Percentiles rank a stretch among this genome's conserved stretches.
These are phyloP conservation scores for Nitzschia sp. DNA, from an alignment of 108 stramenopile species.

Conservation along the genomic window DNA sequence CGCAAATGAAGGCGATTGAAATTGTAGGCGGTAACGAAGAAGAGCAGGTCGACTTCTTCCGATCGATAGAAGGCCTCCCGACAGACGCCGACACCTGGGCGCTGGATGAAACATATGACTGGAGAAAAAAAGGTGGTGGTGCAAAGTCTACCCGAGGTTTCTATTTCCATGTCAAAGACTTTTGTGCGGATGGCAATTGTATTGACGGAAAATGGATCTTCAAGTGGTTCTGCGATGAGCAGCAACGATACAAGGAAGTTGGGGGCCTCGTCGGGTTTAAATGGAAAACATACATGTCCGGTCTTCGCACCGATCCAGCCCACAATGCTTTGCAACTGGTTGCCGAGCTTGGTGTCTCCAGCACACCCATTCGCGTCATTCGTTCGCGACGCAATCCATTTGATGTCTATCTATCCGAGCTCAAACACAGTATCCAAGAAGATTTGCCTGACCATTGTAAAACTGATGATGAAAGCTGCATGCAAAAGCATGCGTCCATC, in stretches of 20 bases:
- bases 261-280: constrained; percentile 13
- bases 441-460: constrained; percentile 15
- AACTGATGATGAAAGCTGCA: neutral
- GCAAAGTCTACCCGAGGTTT: neutral
- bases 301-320: neutral
- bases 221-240: constrained; percentile 19
- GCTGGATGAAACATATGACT: neutral
- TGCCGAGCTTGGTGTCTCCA: neutral
- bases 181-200: constrained; percentile 15
- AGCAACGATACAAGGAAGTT: constrained; percentile 14
- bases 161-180: constrained; percentile 1
- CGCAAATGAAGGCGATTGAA: constrained; percentile 17
- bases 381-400: constrained; percentile 10
- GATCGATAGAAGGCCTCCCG: constrained; percentile 1
- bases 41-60: neutral
- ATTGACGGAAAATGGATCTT: constrained; percentile 10
- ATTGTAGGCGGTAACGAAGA: constrained; percentile 12
- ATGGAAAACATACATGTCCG: constrained; percentile 8
- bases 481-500: constrained; percentile 5
- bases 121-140: constrained; percentile 11
- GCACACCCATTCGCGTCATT: constrained; percentile 16
- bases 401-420: constrained; percentile 10
- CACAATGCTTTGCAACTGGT: constrained; percentile 6
- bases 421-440: neutral
- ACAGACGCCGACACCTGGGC: constrained; percentile 5